Conservation (phyloP, 805 yeast species). For the Candida piceae region DNA sequence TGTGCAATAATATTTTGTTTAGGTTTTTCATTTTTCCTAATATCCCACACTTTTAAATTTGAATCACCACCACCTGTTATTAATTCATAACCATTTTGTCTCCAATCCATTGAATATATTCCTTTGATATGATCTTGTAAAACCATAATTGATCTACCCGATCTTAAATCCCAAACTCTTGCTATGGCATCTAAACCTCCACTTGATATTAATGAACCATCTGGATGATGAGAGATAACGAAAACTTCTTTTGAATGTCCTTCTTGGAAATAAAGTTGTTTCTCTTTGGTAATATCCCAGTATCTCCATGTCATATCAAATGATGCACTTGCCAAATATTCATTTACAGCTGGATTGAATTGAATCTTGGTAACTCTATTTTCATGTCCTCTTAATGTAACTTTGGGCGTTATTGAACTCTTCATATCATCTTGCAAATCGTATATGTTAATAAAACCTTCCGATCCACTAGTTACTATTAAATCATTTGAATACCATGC, state of each 20-base stretch:
- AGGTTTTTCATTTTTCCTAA: slow-evolving; percentile 43
- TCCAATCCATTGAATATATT: slow-evolving; percentile 67
- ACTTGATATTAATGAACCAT: slow-evolving; percentile 71
- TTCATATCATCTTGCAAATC: too few species aligned
- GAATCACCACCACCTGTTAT: slow-evolving; percentile 87
- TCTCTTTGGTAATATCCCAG: slow-evolving; percentile 61
- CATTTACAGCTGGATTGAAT: slow-evolving; percentile 57
- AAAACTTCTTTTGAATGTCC: slow-evolving; percentile 79
- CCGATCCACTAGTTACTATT: slow-evolving; percentile 42
- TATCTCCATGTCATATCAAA: slow-evolving; percentile 83
- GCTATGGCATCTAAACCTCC: slow-evolving; percentile 76
- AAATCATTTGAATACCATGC: slow-evolving; percentile 44
- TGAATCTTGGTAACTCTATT: slow-evolving; percentile 54
- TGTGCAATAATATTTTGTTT: slow-evolving; percentile 62
- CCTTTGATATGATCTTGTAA: slow-evolving; percentile 68
- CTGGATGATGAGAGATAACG: slow-evolving; percentile 58
- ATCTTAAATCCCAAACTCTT: slow-evolving; percentile 80
- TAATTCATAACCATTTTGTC: slow-evolving; percentile 66
- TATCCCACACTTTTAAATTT: slow-evolving; percentile 78
- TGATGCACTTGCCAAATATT: slow-evolving; percentile 62
- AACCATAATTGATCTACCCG: slow-evolving; percentile 59
- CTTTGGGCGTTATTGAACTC: too few species aligned
- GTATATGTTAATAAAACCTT: slow-evolving; percentile 30
- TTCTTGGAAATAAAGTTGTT: slow-evolving; percentile 64
- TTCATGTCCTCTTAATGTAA: slow-evolving; percentile 37